Evolutionary conservation across 2,329 filamentous ascomycete genomes (phyloP), one percentile per base, ranked within the genome.

Genomic region (Fusarium globosum): DNA sequence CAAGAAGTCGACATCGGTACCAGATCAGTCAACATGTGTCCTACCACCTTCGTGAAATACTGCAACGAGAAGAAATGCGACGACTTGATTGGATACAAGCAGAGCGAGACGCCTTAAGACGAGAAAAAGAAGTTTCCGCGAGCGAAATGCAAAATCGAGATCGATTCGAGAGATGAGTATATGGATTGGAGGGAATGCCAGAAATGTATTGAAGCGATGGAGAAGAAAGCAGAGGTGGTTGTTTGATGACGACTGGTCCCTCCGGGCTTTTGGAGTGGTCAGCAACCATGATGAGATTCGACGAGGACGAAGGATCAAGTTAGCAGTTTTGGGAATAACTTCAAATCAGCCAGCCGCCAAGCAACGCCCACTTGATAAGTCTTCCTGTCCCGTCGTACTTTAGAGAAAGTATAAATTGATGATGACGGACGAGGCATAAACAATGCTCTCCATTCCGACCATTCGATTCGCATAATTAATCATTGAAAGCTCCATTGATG

Each of bases 401-500:
- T 1, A 23, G 7, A 23, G 13, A 1, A 6, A 12, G 7, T 6
- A 26, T 9, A 26, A 20, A 21, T 20, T 6, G 7, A 13, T 14
- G 12, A 23, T 7, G 11, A 10, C 0, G 7, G 9, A 14, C 0
- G 3, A 5, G 11, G 9, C 4, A 7, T 10, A 15, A 14, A 2
- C 4, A 6, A 6, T 7, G 1, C 38, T 36, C 12, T 21, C 10
- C 13, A 28, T 16, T 0, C 2, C 7, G 3, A 28, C 6, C 9
- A 28, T 2, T 7, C 13, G 7, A 13, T 9, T 26, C 20, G 4
- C 13, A 2, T 28, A 2, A 0, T 16, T 28, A 1, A 1, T 16
- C 6, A 16, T 4, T 18, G 8, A 35, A 7, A 16, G 39, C 11
- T 30, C 23, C n/a, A 36, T 28, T 21, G n/a, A 7, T 14, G n/a